These are phyloP conservation scores for Serendipita sp. DNA, from an alignment of 768 basidiomycete genomes.

Conservation along the genomic window DNA sequence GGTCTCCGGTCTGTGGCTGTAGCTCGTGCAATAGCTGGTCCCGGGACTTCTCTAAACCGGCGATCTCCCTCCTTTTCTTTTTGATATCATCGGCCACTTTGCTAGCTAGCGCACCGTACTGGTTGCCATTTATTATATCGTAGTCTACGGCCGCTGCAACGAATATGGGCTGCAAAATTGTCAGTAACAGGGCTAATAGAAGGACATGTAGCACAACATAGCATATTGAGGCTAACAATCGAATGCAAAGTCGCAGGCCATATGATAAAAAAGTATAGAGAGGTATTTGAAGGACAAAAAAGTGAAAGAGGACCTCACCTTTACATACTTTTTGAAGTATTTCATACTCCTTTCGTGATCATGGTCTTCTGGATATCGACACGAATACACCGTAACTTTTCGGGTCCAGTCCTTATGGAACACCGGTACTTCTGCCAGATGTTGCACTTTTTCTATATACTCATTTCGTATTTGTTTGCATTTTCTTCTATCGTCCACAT, in stretches of 20 bases:
- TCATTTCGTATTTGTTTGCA: constrained; percentile 60
- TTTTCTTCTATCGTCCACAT: constrained; percentile 72
- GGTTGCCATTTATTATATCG: constrained; percentile 60
- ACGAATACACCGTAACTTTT: constrained; percentile 71
- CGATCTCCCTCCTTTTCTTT: constrained; percentile 44
- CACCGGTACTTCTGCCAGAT: constrained; percentile 53
- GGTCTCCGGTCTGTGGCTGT: constrained; percentile 34
- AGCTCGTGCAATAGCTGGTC: constrained; percentile 18
- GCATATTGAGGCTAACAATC: constrained; percentile 14
- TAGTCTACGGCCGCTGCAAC: constrained; percentile 93
- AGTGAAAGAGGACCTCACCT: constrained; percentile 35
- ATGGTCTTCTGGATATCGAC: constrained; percentile 90
- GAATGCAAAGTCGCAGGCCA: background rate
- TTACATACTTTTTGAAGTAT: constrained; percentile 94
- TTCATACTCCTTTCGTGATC: constrained; percentile 68
- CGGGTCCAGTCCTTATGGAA: constrained; percentile 50
- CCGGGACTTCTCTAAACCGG: constrained; percentile 35
- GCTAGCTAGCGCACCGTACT: constrained; percentile 72
- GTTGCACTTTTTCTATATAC: constrained; percentile 65
- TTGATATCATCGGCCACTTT: constrained; percentile 60
- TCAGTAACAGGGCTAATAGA: constrained; percentile 7
- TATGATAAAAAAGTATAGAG: background rate
- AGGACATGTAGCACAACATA: constrained; percentile 9
- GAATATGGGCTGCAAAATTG: constrained; percentile 55
- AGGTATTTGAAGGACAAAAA: background rate